These are phyloP conservation scores for Rutidosis leptorrhynchoides DNA, from an alignment of 129 eudicot genomes.

Conservation along the genomic window DNA sequence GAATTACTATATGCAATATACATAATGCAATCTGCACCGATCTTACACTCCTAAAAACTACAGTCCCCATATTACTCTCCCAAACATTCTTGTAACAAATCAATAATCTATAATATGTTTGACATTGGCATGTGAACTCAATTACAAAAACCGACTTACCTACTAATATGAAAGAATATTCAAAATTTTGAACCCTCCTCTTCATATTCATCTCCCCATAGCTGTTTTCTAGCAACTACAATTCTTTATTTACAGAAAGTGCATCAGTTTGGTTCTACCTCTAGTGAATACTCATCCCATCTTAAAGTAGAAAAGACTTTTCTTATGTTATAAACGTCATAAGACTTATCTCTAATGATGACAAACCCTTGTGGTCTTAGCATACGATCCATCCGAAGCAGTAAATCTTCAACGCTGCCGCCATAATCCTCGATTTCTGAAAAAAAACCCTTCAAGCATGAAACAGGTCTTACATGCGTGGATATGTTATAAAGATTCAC, in stretches of 20 bases:
- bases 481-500: slow-evolving; percentile 91
- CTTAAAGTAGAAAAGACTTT: slow-evolving; percentile 54
- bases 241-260: slow-evolving; percentile 55
- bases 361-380: slow-evolving; percentile 63
- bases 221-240: slow-evolving; percentile 56
- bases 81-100: slow-evolving; percentile 10
- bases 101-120: no score
- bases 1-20: slow-evolving; percentile 25
- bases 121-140: no score
- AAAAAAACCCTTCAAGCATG: slow-evolving; percentile 79
- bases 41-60: background rate
- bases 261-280: slow-evolving; percentile 82
- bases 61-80: slow-evolving; percentile 12
- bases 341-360: no score
- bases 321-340: slow-evolving; percentile 42
- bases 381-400: slow-evolving; percentile 89
- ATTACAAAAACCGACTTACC: slow-evolving; percentile 27
- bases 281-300: slow-evolving; percentile 82
- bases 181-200: slow-evolving; percentile 35
- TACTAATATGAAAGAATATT: slow-evolving; percentile 20
- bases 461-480: slow-evolving; percentile 86
- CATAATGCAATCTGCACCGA: slow-evolving; percentile 23
- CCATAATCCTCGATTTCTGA: slow-evolving; percentile 62
- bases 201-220: slow-evolving; percentile 49
- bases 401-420: slow-evolving; percentile 75